Conservation (phyloP, 73 alveolate genomes). For the Paramecium caudatum region DNA sequence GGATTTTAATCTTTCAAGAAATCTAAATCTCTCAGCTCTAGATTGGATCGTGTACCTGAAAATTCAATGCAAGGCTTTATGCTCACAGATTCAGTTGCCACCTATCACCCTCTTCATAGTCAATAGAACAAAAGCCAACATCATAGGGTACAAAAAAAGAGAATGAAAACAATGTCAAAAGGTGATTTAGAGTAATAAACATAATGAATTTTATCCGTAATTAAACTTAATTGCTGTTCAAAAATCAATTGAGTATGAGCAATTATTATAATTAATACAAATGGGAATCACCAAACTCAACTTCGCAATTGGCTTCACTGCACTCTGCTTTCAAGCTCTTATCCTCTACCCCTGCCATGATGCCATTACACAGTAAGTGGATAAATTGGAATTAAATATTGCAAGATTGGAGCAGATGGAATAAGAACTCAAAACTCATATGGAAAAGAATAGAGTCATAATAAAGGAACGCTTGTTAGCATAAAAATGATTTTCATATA, state of each 20-base stretch:
- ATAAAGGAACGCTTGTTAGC: neutral
- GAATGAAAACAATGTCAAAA: neutral
- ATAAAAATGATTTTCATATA: neutral
- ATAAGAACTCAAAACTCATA: neutral
- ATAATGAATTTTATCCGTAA: neutral
- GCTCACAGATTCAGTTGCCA: conserved; percentile 23
- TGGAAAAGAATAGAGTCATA: neutral
- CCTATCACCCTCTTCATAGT: conserved; percentile 66
- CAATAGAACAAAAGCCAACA: neutral
- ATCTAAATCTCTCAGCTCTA: neutral
- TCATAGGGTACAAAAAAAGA: neutral
- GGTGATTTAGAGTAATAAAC: conserved; percentile 6
- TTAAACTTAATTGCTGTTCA: neutral
- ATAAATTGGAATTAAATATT: neutral
- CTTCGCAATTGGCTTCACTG: conserved; percentile 48
- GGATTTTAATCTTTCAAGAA: neutral
- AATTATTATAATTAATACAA: too few species aligned
- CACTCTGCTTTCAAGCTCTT: conserved; percentile 37
- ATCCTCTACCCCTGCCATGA: conserved; percentile 51
- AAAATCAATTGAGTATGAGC: neutral
- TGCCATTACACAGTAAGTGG: neutral
- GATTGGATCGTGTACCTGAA: neutral
- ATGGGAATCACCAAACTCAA: conserved; percentile 27
- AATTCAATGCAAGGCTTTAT: neutral
- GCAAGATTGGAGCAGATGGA: conserved; percentile 45